phyloP scores from a whole-genome alignment of 139 green algal species.

The Chlamydomonas eustigma region DNA sequence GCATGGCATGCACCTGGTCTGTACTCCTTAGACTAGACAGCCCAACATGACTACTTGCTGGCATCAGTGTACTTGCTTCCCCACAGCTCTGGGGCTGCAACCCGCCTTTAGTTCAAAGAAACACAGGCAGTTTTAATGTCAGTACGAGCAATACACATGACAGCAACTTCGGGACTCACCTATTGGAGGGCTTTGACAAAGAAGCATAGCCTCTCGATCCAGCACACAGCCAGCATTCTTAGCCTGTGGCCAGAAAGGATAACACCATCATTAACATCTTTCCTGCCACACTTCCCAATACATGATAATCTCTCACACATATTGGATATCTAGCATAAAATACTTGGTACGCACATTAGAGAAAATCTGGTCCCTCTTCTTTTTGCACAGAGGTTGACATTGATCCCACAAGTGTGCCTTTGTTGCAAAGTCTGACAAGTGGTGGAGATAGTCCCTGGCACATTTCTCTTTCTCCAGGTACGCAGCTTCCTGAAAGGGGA shows the following conservation, averaged over 20 bases:
- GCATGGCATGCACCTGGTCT: neutral
- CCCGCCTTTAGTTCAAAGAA: neutral
- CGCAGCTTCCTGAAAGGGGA: constrained; percentile 2
- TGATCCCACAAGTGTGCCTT: constrained; percentile 34
- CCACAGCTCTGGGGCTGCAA: neutral
- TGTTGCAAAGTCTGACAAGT: constrained; percentile 40
- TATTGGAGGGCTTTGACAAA: neutral
- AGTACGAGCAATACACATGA: no score
- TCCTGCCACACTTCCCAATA: no score
- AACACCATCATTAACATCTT: no score
- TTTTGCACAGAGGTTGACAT: constrained; percentile 10
- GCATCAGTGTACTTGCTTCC: neutral
- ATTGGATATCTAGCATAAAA: no score
- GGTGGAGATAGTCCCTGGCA: constrained; percentile 29
- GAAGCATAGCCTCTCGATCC: neutral
- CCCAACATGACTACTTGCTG: neutral
- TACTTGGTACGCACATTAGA: no score
- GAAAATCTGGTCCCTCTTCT: neutral
- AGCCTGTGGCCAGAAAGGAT: neutral
- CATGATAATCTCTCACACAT: no score
- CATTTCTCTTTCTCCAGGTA: constrained; percentile 41
- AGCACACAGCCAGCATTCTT: neutral
- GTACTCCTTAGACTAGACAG: neutral
- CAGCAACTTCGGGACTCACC: neutral
- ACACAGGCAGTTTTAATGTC: no score